Conservation (phyloP, 1,284 basidiomycete genomes). For the Trametes hirsuta region DNA sequence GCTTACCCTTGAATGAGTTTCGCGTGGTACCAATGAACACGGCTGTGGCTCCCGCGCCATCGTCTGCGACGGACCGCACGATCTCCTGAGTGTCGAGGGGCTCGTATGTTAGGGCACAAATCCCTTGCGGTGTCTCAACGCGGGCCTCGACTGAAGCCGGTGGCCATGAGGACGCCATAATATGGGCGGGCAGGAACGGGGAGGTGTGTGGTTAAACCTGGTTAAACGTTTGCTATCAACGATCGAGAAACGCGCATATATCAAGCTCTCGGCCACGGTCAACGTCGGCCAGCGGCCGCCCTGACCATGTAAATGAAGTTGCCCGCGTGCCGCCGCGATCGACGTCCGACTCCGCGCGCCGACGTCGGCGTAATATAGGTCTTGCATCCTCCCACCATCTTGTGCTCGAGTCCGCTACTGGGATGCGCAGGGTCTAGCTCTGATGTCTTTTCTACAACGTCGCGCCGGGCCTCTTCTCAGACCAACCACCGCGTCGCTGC, state of each 20-base stretch:
- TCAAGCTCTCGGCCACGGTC: slow-evolving; percentile 4
- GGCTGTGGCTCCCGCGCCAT: slow-evolving; percentile 71
- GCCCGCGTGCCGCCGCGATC: slow-evolving; percentile 2
- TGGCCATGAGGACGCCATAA: slow-evolving; percentile 6
- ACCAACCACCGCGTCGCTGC: slow-evolving; percentile 7
- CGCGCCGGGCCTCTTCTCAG: slow-evolving; percentile 18
- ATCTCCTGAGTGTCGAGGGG: slow-evolving; percentile 60
- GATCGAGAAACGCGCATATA: slow-evolving; percentile 2
- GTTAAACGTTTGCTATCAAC: neutral
- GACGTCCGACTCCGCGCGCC: neutral
- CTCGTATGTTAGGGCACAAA: slow-evolving; percentile 63
- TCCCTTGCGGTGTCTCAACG: slow-evolving; percentile 49
- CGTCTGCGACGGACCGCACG: slow-evolving; percentile 60
- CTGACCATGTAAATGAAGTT: neutral
- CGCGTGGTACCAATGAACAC: slow-evolving; percentile 77
- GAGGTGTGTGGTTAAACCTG: neutral
- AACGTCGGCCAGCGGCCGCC: neutral
- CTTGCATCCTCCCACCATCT: neutral
- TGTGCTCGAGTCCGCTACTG: neutral
- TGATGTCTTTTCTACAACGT: slow-evolving; percentile 24
- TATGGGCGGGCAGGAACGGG: neutral
- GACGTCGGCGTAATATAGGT: neutral
- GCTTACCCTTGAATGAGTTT: slow-evolving; percentile 59
- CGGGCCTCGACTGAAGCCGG: slow-evolving; percentile 50
- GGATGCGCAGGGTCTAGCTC: neutral